Evolutionary conservation across 345 rosid species (phyloP).

Genomic region (Gynandropsis gynandra): DNA sequence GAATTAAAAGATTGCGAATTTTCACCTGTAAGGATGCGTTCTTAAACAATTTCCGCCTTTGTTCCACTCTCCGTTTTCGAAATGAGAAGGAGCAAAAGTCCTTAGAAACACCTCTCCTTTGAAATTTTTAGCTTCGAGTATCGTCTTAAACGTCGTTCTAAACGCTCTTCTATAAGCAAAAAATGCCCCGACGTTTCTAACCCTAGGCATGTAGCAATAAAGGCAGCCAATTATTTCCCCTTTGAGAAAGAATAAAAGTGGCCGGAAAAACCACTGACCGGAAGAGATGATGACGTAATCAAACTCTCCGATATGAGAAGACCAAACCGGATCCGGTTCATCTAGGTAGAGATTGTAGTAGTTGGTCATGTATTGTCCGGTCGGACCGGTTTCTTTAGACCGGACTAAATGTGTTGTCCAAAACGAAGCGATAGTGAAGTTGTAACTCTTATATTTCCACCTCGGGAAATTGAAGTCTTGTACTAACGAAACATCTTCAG

Average conservation of each 20-base stretch:
- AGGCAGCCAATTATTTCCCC: conserved; percentile 44
- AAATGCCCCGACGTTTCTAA: conserved; percentile 21
- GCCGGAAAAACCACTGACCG: conserved; percentile 76
- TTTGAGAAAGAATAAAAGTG: conserved; percentile 46
- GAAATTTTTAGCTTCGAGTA: conserved; percentile 30
- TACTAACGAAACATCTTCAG: conserved; percentile 43
- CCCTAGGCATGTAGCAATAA: conserved; percentile 36
- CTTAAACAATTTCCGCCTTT: conserved; percentile 59
- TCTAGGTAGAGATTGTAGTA: conserved; percentile 66
- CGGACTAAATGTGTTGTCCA: conserved; percentile 65
- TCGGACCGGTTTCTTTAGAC: conserved; percentile 31
- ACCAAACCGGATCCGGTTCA: conserved; percentile 50
- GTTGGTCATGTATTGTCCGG: conserved; percentile 40
- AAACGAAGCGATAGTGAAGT: conserved; percentile 60
- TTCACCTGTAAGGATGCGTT: conserved; percentile 42
- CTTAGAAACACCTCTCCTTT: conserved; percentile 46
- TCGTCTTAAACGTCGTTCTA: conserved; percentile 42
- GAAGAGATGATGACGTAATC: conserved; percentile 50
- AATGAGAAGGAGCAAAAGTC: conserved; percentile 48
- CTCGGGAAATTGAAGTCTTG: conserved; percentile 45
- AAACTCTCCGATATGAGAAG: conserved; percentile 44
- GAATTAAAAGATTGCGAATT: conserved; percentile 36
- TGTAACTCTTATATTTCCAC: conserved; percentile 52
- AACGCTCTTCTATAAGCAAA: conserved; percentile 57
- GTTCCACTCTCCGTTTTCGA: conserved; percentile 62